Base-by-base conservation (phyloP, 192 early-diverging fungal species). In the Coemansia sp. region DNA sequence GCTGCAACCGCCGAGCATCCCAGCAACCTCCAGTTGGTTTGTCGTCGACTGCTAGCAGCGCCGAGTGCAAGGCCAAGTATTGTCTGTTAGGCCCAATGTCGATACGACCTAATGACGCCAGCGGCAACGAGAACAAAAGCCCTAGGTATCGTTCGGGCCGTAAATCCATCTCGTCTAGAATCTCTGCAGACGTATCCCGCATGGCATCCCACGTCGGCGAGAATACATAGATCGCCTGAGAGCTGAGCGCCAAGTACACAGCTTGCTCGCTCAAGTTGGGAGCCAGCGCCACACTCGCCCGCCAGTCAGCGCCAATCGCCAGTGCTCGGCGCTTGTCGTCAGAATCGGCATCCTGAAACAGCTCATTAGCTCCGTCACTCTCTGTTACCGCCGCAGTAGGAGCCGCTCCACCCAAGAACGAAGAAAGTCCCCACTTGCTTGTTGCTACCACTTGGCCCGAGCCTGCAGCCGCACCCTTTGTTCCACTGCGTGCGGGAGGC, bases 81-180 rank as follows among this genome's bases (percentile, higher is more conserved):
- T 86, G 85, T 2, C 85, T 66, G 47, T 83, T 83, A 13, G 80
- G 80, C 0, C 80, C 80, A 44, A 86, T 70, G 44, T 86, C 85
- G 17, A 86, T 75, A 21, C 85, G 85, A 19, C 74, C 74, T 4
- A 86, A 53, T 11, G 64, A 61, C 1, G 59, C 63, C 38, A 86
- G 65, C 17, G 70, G 68, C 16, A 86, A 47, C 4, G 73, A 43
- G 46, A 76, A 78, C 30, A 72, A n/a, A n/a, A 77, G 64, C 10
- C 57, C 65, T 43, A 86, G 61, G 39, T 80, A 50, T 21, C 63
- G 66, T 26, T 74, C 80, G 3, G 85, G 85, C 58, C 69, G 80
- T 50, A 82, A 69, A 30, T 82, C 80, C 59, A 73, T 70, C 23
- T 75, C 76, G 3, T 62, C 49, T 3, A 65, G 57, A 17, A 17